phyloP scores from a whole-genome alignment of 2,329 filamentous ascomycete genomes.

The Botryotinia calthae region DNA sequence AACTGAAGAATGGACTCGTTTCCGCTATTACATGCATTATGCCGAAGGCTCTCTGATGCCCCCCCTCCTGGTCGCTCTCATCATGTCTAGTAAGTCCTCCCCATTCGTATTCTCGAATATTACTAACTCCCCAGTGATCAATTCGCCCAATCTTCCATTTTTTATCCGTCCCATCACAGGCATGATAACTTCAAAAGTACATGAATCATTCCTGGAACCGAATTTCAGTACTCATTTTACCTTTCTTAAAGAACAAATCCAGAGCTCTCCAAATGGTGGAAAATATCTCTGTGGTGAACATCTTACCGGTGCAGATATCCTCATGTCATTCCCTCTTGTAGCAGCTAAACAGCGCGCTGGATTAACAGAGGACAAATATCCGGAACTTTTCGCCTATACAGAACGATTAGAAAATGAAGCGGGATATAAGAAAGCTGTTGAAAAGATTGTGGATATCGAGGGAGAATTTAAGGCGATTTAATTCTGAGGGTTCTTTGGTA shows the following conservation, averaged over 20 bases:
- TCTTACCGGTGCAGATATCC: constrained; percentile 51
- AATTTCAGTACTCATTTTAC: constrained; percentile 48
- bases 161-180: constrained; percentile 65
- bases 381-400: constrained; percentile 47
- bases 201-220: constrained; percentile 45
- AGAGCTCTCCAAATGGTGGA: constrained; percentile 43
- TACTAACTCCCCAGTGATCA: constrained; percentile 46
- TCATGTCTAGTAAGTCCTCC: constrained; percentile 50
- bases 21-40: constrained; percentile 75
- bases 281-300: constrained; percentile 49
- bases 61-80: constrained; percentile 60
- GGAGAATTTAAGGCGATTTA: constrained; percentile 2
- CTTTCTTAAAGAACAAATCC: constrained; percentile 51
- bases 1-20: constrained; percentile 59
- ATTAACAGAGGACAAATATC: constrained; percentile 44
- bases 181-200: constrained; percentile 49
- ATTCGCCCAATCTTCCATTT: constrained; percentile 59
- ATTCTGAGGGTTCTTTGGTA: neutral
- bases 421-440: constrained; percentile 47
- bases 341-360: constrained; percentile 41
- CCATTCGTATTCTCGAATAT: neutral
- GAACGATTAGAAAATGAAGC: constrained; percentile 45
- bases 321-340: constrained; percentile 52
- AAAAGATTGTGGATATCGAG: constrained; percentile 41
- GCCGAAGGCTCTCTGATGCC: constrained; percentile 81